Base-by-base conservation (phyloP, 2,329 filamentous ascomycete species). In the Metarhizium album region DNA sequence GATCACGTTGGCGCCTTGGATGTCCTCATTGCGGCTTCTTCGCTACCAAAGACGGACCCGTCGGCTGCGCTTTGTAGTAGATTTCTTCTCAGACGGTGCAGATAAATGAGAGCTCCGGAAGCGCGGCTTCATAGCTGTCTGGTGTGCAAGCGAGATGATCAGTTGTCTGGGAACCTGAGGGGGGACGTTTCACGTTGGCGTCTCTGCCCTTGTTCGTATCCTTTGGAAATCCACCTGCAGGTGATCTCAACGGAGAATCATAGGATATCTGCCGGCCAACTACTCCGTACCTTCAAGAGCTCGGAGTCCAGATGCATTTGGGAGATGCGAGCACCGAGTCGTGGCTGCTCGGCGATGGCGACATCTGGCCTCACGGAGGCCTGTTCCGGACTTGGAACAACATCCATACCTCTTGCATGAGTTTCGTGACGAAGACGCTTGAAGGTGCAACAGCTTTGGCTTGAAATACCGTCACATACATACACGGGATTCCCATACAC, bases 11-110 rank as follows among this genome's bases (percentile, higher is more conserved):
- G 65, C 1, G 57, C 65, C 2, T 54, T 73, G 16, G 64, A 69
- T 22, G 56, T 70, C 5, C 53, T 70, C 22, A 57, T 78, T 60
- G 49, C 77, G 0, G 62, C 72, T 0, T 56, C 64, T 0, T 75
- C 77, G 2, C 55, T 84, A 8, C 64, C 83, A 9, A 69, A 67
- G 5, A 47, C 63, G 7, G 55, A 59, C 2, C 62, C 69, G 1
- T 73, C 67, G 55, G 72, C 79, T 4, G 70, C 70, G 0, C 50
- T 83, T 0, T 74, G 71, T 53, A 79, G 70, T 0, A 74, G 80
- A 51, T 59, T 67, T 8, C 58, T 78, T 9, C 45, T 72, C 16
- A 65, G 65, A n/a, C 59, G 53, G 18, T 54, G 55, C 29, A 56
- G 50, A 2, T 54, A 58, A 7, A 54, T 58, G 14, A 54, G 62